Evolutionary conservation across 1,284 basidiomycete species (phyloP).

Genomic region (Leccinum pachyderme): DNA sequence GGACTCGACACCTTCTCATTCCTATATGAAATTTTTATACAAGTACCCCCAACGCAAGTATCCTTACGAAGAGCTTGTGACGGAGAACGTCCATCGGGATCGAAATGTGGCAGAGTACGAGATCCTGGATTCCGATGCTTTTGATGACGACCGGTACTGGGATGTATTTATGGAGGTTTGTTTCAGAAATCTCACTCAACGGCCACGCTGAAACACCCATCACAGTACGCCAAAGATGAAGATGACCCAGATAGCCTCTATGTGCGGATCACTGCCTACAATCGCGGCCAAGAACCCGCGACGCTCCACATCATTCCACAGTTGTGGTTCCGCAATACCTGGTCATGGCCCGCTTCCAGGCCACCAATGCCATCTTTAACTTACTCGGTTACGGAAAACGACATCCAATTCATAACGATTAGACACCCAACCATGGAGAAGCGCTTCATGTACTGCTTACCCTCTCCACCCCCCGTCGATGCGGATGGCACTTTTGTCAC

Average conservation of each 20-base stretch:
- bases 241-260: slow-evolving; percentile 87
- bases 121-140: slow-evolving; percentile 88
- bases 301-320: slow-evolving; percentile 94
- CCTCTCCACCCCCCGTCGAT: slow-evolving; percentile 87
- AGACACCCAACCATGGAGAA: slow-evolving; percentile 74
- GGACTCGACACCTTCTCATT: slow-evolving; percentile 97
- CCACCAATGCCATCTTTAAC: slow-evolving; percentile 75
- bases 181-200: slow-evolving; percentile 1
- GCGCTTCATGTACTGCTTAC: slow-evolving; percentile 85
- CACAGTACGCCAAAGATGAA: slow-evolving; percentile 94
- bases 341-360: slow-evolving; percentile 90
- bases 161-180: slow-evolving; percentile 93
- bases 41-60: slow-evolving; percentile 93
- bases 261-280: slow-evolving; percentile 94
- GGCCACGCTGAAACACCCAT: background rate
- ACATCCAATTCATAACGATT: slow-evolving; percentile 67
- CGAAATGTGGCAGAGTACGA: slow-evolving; percentile 92
- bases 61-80: slow-evolving; percentile 92
- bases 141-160: slow-evolving; percentile 96
- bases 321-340: slow-evolving; percentile 96
- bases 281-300: slow-evolving; percentile 94
- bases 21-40: slow-evolving; percentile 99
- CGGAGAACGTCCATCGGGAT: slow-evolving; percentile 79
- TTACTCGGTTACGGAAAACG: slow-evolving; percentile 50
- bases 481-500: slow-evolving; percentile 59